A percentile compares a stretch with the other conserved stretches of the same genome.
Evolutionary conservation across 306 rosid genomes (phyloP).

Genomic region (Erythrophleum fordii): DNA sequence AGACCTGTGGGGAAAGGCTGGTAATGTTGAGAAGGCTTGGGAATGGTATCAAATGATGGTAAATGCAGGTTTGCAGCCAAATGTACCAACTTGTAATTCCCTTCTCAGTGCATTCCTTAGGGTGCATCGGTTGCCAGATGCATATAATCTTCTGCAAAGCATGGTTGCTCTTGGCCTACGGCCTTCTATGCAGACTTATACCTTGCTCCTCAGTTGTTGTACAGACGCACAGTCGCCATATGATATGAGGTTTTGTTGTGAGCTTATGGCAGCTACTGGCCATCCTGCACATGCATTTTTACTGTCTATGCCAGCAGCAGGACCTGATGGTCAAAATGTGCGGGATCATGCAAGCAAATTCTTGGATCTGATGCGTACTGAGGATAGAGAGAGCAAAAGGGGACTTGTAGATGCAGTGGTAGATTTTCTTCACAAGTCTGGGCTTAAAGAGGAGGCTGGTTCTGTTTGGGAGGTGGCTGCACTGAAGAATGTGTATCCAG

Average conservation of each 20-base stretch:
- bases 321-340: conserved; percentile 90
- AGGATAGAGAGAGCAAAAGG: conserved; percentile 94
- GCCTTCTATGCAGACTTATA: conserved; percentile 90
- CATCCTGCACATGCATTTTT: conserved; percentile 93
- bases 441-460: conserved; percentile 98
- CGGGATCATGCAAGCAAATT: conserved; percentile 74
- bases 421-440: conserved; percentile 94
- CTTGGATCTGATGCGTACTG: conserved; percentile 87
- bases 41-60: conserved; percentile 86
- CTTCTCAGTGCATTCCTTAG: conserved; percentile 90
- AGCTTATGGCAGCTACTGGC: conserved; percentile 78
- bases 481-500: conserved; percentile 83
- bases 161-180: conserved; percentile 76
- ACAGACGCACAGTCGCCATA: conserved; percentile 75
- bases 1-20: conserved; percentile 96
- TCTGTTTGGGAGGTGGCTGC: conserved; percentile 97
- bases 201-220: conserved; percentile 91
- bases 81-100: conserved; percentile 93
- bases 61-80: conserved; percentile 80
- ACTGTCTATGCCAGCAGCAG: conserved; percentile 82
- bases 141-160: conserved; percentile 71
- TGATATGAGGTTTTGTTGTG: conserved; percentile 69
- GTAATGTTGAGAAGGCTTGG: conserved; percentile 92
- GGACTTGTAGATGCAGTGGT: conserved; percentile 98
- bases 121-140: conserved; percentile 73